Evolutionary conservation across 768 basidiomycete genomes (phyloP).

Genomic region (Lyophyllum decastes): DNA sequence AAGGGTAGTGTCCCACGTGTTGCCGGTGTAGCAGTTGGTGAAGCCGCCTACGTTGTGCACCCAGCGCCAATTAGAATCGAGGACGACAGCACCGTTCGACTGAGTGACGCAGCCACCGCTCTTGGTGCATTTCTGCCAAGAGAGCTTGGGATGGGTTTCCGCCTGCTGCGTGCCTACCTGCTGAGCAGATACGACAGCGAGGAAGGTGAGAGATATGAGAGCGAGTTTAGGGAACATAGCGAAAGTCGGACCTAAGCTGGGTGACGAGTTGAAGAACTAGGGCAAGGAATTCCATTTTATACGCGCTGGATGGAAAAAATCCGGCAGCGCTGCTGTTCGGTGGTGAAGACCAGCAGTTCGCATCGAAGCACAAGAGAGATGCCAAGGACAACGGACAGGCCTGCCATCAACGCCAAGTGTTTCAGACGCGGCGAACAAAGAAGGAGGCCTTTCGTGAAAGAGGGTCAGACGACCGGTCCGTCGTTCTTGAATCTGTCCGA

Average conservation of each 20-base stretch:
- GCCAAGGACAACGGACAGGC: neutral
- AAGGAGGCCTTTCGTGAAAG: neutral
- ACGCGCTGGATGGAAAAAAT: constrained; percentile 1
- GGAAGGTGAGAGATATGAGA: constrained; percentile 31
- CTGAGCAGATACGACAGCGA: constrained; percentile 30
- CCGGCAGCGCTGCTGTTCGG: neutral
- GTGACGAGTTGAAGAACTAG: neutral
- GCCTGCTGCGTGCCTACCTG: constrained; percentile 53
- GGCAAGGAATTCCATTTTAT: neutral
- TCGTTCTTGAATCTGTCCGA: constrained; percentile 1
- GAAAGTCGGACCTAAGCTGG: neutral
- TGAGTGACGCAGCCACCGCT: constrained; percentile 41
- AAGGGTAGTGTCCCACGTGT: constrained; percentile 51
- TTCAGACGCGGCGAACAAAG: neutral
- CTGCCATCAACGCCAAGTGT: neutral
- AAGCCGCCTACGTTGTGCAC: constrained; percentile 37
- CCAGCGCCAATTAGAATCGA: constrained; percentile 64
- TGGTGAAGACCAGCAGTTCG: neutral
- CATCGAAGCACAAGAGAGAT: neutral
- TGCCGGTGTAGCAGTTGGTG: constrained; percentile 57
- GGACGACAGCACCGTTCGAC: constrained; percentile 37
- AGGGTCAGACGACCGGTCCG: neutral
- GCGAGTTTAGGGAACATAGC: constrained; percentile 23
- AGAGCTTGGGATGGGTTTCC: constrained; percentile 25
- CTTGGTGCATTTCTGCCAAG: constrained; percentile 47